Evolutionary conservation across 2,329 filamentous ascomycete species (phyloP).

Genomic region (Sporothrix variecibatus): DNA sequence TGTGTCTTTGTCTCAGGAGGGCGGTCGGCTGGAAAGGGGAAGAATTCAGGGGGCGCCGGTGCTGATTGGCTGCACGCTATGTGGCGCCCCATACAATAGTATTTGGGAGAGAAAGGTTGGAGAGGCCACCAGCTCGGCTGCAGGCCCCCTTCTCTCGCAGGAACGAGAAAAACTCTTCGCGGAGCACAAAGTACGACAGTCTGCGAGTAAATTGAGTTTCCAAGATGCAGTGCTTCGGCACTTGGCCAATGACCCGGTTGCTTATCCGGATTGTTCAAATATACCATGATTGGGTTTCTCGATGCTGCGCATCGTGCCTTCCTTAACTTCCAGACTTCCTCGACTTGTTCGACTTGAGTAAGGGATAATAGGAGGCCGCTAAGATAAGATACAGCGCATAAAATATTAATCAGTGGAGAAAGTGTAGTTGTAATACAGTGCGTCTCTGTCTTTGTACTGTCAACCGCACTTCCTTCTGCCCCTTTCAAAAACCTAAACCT

Average conservation of each 20-base stretch:
- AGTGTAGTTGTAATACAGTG: background rate
- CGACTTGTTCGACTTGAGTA: background rate
- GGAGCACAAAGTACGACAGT: constrained; percentile 5
- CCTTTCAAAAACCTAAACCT: constrained; percentile 10
- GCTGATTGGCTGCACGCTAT: constrained; percentile 21
- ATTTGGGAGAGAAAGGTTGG: background rate
- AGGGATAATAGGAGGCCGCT: constrained; percentile 6
- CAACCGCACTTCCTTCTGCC: background rate
- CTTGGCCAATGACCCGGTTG: background rate
- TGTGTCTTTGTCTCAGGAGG: constrained; percentile 5
- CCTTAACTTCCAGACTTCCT: background rate
- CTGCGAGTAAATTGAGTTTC: background rate
- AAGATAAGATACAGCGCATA: constrained; percentile 16
- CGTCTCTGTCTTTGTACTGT: background rate
- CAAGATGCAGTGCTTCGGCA: background rate
- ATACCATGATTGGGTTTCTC: background rate
- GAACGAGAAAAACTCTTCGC: background rate
- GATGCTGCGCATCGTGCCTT: background rate
- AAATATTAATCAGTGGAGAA: background rate
- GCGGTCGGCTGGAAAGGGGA: constrained; percentile 18
- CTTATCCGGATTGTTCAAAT: background rate
- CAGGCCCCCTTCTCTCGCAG: constrained; percentile 17
- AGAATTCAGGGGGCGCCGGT: constrained; percentile 22
- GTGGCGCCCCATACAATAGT: background rate
- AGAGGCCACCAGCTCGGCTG: background rate